These are phyloP conservation scores for Saturnispora besseyi DNA, from an alignment of 805 yeast genomes.

Conservation along the genomic window DNA sequence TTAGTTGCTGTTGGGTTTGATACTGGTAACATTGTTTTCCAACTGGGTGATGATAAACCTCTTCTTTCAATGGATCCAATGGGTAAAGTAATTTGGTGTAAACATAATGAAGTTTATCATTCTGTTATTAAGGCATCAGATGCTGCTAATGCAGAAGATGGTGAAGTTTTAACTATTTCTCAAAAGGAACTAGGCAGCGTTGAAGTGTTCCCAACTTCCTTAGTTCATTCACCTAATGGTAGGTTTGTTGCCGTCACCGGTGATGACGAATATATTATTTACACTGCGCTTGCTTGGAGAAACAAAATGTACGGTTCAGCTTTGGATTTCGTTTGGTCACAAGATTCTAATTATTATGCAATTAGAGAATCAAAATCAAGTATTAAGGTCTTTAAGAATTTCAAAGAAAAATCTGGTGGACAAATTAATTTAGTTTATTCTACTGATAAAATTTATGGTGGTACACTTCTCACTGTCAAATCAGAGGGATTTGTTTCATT, in stretches of 20 bases:
- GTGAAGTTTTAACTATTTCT: constrained; percentile 66
- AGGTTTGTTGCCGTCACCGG: constrained; percentile 95
- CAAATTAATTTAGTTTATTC: constrained; percentile 58
- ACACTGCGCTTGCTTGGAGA: constrained; percentile 97
- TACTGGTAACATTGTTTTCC: constrained; percentile 82
- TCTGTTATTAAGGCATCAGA: constrained; percentile 64
- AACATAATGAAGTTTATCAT: constrained; percentile 81
- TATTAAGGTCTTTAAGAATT: constrained; percentile 71
- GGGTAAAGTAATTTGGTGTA: constrained; percentile 87
- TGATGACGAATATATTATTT: constrained; percentile 94
- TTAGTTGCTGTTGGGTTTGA: constrained; percentile 90
- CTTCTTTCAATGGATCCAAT: constrained; percentile 85
- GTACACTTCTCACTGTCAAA: constrained; percentile 78
- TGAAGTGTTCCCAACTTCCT: constrained; percentile 82
- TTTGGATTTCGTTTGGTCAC: constrained; percentile 89
- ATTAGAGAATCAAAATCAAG: constrained; percentile 59
- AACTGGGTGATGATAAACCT: constrained; percentile 92
- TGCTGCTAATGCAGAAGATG: constrained; percentile 57
- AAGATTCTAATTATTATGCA: constrained; percentile 82
- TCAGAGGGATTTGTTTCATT: constrained; percentile 79
- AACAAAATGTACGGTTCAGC: constrained; percentile 89
- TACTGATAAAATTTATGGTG: constrained; percentile 78
- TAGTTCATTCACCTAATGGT: constrained; percentile 93
- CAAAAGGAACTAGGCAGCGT: constrained; percentile 91
- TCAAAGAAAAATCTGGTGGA: constrained; percentile 64